Percentiles rank a stretch among this genome's conserved stretches.
These are phyloP conservation scores for Eucalyptus paniculata DNA, from an alignment of 345 rosid species.

Conservation along the genomic window DNA sequence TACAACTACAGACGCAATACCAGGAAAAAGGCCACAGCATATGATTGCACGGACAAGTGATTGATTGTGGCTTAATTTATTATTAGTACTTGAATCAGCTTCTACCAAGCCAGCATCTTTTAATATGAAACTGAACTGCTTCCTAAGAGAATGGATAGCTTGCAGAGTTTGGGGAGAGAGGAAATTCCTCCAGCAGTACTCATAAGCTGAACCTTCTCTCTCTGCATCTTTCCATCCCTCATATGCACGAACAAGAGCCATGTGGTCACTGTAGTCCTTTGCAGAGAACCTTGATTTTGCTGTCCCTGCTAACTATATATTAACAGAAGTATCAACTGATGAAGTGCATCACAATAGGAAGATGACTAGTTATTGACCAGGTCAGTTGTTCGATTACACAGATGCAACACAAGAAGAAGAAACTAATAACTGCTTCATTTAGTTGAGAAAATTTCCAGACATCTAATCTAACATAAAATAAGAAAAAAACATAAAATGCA, in stretches of 20 bases:
- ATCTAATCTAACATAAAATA: neutral
- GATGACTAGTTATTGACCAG: neutral
- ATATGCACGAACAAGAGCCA: conserved; percentile 98
- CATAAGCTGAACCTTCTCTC: conserved; percentile 89
- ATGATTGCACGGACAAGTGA: conserved; percentile 86
- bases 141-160: conserved; percentile 89
- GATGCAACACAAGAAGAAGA: neutral
- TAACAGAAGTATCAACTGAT: neutral
- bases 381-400: neutral
- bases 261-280: conserved; percentile 97
- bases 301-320: conserved; percentile 73
- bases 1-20: conserved; percentile 93
- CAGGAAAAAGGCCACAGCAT: conserved; percentile 96
- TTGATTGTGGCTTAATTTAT: conserved; percentile 85
- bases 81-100: conserved; percentile 45
- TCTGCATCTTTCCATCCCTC: conserved; percentile 99
- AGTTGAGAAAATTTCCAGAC: neutral
- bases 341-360: neutral
- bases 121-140: conserved; percentile 78
- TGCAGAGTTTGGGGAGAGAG: conserved; percentile 93
- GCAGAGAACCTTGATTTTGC: conserved; percentile 96
- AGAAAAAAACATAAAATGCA: neutral
- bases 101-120: conserved; percentile 75
- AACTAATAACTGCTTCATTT: neutral
- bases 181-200: conserved; percentile 97